Evolutionary conservation across 2,329 filamentous ascomycete species (phyloP).

Genomic region (Calonectria pseudoturangicola): DNA sequence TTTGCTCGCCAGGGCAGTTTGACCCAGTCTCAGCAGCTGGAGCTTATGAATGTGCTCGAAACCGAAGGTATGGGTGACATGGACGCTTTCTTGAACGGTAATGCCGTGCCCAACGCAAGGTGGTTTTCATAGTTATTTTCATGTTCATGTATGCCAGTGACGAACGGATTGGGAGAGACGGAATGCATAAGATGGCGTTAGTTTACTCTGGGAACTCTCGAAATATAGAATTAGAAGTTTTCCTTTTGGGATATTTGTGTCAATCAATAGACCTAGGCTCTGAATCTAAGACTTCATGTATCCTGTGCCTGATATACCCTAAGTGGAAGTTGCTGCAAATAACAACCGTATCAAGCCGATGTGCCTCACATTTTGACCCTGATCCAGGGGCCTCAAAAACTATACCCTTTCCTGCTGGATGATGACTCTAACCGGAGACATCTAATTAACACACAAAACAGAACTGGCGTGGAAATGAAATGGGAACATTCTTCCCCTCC

Average conservation of each 20-base stretch:
- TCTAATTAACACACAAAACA: conserved; percentile 22
- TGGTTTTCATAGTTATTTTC: conserved; percentile 56
- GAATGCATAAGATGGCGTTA: conserved; percentile 43
- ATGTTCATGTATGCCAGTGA: conserved; percentile 32
- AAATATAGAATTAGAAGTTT: conserved; percentile 45
- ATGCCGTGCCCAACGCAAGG: conserved; percentile 53
- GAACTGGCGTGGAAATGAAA: background rate
- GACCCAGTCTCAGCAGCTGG: conserved; percentile 86
- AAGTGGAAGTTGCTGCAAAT: background rate
- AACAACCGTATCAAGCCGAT: background rate
- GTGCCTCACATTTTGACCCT: background rate
- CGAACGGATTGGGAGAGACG: conserved; percentile 31
- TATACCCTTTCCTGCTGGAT: conserved; percentile 1
- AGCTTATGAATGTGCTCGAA: conserved; percentile 88
- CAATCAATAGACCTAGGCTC: conserved; percentile 25
- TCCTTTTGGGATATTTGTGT: background rate
- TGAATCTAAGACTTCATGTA: conserved; percentile 21
- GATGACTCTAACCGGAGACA: conserved; percentile 4
- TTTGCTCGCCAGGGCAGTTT: conserved; percentile 79
- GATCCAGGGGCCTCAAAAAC: background rate
- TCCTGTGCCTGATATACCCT: conserved; percentile 12
- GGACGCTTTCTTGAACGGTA: conserved; percentile 73
- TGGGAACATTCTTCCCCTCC: conserved; percentile 1
- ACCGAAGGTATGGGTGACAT: conserved; percentile 79
- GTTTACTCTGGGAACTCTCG: conserved; percentile 28